These are phyloP conservation scores for Linum tenue DNA, from an alignment of 345 rosid genomes.

Conservation along the genomic window DNA sequence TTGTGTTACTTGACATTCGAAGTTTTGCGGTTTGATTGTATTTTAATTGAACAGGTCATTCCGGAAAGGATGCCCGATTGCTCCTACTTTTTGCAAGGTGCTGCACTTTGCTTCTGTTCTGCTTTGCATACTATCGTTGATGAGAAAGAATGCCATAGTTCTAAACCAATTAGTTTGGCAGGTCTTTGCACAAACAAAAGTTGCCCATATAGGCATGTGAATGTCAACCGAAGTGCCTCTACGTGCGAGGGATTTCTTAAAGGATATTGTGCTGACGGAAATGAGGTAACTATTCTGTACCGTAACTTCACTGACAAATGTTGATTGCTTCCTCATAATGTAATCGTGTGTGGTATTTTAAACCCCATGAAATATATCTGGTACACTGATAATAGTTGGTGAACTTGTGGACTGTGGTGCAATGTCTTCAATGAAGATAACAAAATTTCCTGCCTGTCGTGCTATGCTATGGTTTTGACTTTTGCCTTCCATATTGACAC, in stretches of 20 bases:
- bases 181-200: slow-evolving; percentile 76
- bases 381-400: too few species aligned
- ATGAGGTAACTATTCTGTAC: slow-evolving; percentile 47
- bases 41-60: slow-evolving; percentile 54
- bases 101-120: slow-evolving; percentile 6
- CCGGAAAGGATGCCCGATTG: slow-evolving; percentile 99
- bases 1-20: slow-evolving; percentile 13
- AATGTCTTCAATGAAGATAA: too few species aligned
- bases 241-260: slow-evolving; percentile 75
- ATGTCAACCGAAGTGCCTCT: slow-evolving; percentile 74
- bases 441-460: too few species aligned
- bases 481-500: too few species aligned
- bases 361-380: too few species aligned
- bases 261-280: slow-evolving; percentile 88
- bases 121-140: neutral
- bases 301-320: neutral
- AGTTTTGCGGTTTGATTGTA: slow-evolving; percentile 4
- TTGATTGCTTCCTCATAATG: too few species aligned
- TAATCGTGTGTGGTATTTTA: too few species aligned
- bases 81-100: slow-evolving; percentile 89
- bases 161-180: slow-evolving; percentile 21
- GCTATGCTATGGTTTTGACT: too few species aligned
- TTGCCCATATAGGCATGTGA: slow-evolving; percentile 90
- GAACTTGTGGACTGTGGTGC: too few species aligned
- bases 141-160: neutral